Base-by-base conservation (phyloP, 169 alveolate species). In the Perkinsus marinus region DNA sequence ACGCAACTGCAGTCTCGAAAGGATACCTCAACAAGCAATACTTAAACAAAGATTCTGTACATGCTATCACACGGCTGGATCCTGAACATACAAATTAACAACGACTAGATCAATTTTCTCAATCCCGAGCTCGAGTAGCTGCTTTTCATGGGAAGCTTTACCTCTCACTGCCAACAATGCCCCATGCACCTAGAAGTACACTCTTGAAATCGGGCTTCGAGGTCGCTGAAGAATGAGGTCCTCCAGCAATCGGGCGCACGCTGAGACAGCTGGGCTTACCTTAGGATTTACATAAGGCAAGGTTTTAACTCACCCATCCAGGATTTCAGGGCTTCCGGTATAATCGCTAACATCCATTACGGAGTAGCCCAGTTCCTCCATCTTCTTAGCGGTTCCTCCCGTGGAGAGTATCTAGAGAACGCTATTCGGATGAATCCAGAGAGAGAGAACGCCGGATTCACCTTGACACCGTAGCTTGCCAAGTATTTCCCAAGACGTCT, bases 241-340 rank as follows among this genome's bases (percentile, higher is more conserved):
- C n/a, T 10, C 46, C 10, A 41, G 46, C 10, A 10, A 3, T 41
- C 46, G 10, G 19, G 10, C 46, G 46, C 46, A 41, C 46, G 10
- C 46, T n/a, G n/a, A n/a, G n/a, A n/a, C n/a, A n/a, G n/a, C n/a
- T 41, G 19, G 10, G 19, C 46, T 41, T 30, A 57, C 79, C 22
- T 93, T 93, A 41, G 95, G 95, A 57, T 93, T n/a, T n/a, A n/a
- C n/a, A n/a, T n/a, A n/a, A n/a, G n/a, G 95, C 68, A 93, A 68
- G 5, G 95, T 93, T 92, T 93, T 93, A 79, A 93, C 94, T 17
- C 94, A 92, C 5, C 94, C 94, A 46, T 93, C 94, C 38, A 93
- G 90, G 91, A 93, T 90, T 91, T 93, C 94, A 17, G 94, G 94
- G 68, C 92, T 90, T 46, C 93, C 94, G 36, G 95, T 93, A 92